Conservation (phyloP, 108 stramenopile species). For the Conticribra weissflogii region DNA sequence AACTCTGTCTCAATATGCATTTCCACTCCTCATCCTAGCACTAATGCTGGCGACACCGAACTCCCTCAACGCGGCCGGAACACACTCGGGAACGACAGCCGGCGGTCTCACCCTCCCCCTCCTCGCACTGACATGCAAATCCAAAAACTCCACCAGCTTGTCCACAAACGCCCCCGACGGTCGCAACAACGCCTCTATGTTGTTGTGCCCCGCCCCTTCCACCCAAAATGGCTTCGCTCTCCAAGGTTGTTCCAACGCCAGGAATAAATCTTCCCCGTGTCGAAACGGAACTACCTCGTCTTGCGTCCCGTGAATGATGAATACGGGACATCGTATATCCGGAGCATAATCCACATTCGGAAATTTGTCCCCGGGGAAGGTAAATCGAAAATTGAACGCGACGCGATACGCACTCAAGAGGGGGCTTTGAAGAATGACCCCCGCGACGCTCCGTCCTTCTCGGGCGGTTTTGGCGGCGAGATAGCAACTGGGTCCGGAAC, state of each 20-base stretch:
- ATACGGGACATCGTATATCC: slow-evolving; percentile 85
- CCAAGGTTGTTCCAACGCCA: slow-evolving; percentile 86
- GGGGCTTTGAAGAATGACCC: slow-evolving; percentile 85
- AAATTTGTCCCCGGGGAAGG: slow-evolving; percentile 88
- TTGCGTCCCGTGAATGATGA: slow-evolving; percentile 93
- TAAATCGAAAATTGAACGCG: slow-evolving; percentile 92
- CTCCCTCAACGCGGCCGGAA: slow-evolving; percentile 45
- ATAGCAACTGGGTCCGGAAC: slow-evolving; percentile 95
- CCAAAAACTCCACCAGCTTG: slow-evolving; percentile 84
- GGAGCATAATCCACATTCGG: slow-evolving; percentile 93
- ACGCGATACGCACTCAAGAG: slow-evolving; percentile 87
- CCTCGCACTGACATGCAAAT: slow-evolving; percentile 80
- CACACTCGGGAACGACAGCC: slow-evolving; percentile 72
- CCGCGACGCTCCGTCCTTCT: slow-evolving; percentile 81
- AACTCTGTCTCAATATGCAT: not conserved
- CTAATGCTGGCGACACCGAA: slow-evolving; percentile 29
- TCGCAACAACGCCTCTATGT: slow-evolving; percentile 87
- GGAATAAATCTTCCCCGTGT: slow-evolving; percentile 93
- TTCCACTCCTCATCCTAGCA: not conserved
- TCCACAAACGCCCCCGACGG: slow-evolving; percentile 82
- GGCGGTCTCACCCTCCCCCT: slow-evolving; percentile 67
- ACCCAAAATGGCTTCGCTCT: slow-evolving; percentile 93
- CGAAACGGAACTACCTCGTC: slow-evolving; percentile 96
- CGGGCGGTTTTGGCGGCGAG: slow-evolving; percentile 86
- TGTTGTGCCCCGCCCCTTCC: slow-evolving; percentile 91